Evolutionary conservation across 129 eudicot species (phyloP).

Genomic region (Centrapalus pauciflorus): DNA sequence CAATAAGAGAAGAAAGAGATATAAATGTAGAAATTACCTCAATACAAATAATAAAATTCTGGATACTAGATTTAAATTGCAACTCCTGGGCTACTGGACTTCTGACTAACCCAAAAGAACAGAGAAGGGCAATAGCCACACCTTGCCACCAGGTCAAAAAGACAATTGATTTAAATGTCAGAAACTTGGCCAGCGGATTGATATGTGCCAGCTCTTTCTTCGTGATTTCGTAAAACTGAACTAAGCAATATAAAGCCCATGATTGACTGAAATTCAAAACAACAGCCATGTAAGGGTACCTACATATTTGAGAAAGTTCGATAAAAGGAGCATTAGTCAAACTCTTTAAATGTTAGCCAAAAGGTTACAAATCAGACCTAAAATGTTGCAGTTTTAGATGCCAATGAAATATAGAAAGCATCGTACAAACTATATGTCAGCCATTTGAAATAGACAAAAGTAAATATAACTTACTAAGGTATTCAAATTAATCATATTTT

Average conservation of each 20-base stretch:
- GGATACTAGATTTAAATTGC: conserved; percentile 75
- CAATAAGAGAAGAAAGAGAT: neutral
- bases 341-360: neutral
- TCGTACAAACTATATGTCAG: neutral
- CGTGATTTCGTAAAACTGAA: conserved; percentile 79
- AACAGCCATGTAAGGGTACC: conserved; percentile 94
- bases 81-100: conserved; percentile 78
- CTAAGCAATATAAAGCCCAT: conserved; percentile 95
- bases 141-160: conserved; percentile 99
- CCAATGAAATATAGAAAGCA: neutral
- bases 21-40: conserved; percentile 57
- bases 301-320: conserved; percentile 31
- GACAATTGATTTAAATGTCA: conserved; percentile 94
- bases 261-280: conserved; percentile 90
- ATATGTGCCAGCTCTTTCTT: conserved; percentile 80
- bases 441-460: neutral
- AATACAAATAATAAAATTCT: conserved; percentile 86
- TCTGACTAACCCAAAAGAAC: conserved; percentile 64
- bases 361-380: neutral
- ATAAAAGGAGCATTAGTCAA: neutral
- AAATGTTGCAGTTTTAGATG: neutral
- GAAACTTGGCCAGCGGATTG: conserved; percentile 77
- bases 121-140: conserved; percentile 75
- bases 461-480: neutral
- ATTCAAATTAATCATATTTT: neutral